Conservation (phyloP, 176 grass and related monocot species). For the Hsuehochloa calcarea region DNA sequence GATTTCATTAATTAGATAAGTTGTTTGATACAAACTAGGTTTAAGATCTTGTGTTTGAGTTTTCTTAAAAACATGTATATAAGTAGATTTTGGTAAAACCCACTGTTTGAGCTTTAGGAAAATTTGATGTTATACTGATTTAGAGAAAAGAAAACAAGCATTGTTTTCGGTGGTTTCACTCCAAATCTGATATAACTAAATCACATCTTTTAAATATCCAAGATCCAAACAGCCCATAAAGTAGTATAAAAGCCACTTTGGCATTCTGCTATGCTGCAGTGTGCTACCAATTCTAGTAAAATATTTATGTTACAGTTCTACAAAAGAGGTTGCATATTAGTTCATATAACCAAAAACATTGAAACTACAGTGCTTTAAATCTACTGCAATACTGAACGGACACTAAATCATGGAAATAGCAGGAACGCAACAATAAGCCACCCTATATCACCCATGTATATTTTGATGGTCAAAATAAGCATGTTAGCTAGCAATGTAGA, state of each 20-base stretch:
- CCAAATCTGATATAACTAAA: background rate
- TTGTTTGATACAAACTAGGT: background rate
- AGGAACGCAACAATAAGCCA: background rate
- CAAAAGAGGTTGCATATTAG: background rate
- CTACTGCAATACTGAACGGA: background rate
- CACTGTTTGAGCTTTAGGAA: background rate
- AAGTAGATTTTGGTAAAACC: conserved; percentile 9
- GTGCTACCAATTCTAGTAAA: conserved; percentile 10
- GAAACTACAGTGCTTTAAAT: background rate
- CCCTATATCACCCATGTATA: background rate
- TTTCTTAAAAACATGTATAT: conserved; percentile 11
- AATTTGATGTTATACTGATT: background rate
- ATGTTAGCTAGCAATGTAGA: background rate
- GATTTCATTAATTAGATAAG: background rate
- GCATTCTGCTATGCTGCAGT: background rate
- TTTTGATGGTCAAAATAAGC: background rate
- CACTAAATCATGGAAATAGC: background rate
- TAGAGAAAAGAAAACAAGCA: background rate
- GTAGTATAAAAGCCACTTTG: background rate
- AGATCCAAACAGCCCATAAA: background rate
- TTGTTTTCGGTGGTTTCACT: background rate
- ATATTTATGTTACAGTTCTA: background rate
- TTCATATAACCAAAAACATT: background rate
- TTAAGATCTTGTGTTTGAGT: background rate
- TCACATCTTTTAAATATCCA: background rate